These are phyloP conservation scores for Aureobasidium sp. DNA, from an alignment of 2,329 filamentous ascomycete species.

Conservation along the genomic window DNA sequence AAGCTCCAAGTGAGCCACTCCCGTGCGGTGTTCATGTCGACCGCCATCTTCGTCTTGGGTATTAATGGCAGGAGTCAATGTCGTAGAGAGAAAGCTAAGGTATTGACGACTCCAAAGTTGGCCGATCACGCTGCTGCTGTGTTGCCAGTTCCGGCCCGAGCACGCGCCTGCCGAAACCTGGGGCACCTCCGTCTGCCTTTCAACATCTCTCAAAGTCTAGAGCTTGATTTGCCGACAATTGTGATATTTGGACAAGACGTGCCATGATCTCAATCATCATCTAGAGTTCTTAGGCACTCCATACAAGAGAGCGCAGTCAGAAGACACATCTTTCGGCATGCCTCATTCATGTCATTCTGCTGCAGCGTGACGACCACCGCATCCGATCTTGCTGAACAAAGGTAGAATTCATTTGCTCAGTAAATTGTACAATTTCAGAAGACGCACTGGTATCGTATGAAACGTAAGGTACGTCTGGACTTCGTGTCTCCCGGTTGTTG, in stretches of 20 bases:
- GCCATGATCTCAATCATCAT: neutral
- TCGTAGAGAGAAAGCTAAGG: neutral
- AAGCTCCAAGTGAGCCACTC: conserved; percentile 42
- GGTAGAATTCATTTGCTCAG: neutral
- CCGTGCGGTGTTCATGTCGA: conserved; percentile 16
- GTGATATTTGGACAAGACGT: neutral
- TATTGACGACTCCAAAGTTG: neutral
- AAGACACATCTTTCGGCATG: neutral
- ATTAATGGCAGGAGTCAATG: neutral
- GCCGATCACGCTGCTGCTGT: conserved; percentile 2
- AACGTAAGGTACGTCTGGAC: neutral
- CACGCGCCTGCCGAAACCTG: conserved; percentile 8
- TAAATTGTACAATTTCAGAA: neutral
- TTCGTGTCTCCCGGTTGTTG: neutral
- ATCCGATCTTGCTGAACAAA: neutral
- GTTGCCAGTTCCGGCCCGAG: conserved; percentile 1
- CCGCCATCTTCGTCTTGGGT: neutral
- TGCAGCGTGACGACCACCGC: neutral
- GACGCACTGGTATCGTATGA: neutral
- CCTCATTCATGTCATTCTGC: neutral
- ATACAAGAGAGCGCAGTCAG: neutral
- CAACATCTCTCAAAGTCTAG: neutral
- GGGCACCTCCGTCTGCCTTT: neutral
- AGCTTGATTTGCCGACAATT: neutral
- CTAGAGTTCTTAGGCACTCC: neutral